phyloP scores from a whole-genome alignment of 306 rosid species.

The Alnus glutinosa region DNA sequence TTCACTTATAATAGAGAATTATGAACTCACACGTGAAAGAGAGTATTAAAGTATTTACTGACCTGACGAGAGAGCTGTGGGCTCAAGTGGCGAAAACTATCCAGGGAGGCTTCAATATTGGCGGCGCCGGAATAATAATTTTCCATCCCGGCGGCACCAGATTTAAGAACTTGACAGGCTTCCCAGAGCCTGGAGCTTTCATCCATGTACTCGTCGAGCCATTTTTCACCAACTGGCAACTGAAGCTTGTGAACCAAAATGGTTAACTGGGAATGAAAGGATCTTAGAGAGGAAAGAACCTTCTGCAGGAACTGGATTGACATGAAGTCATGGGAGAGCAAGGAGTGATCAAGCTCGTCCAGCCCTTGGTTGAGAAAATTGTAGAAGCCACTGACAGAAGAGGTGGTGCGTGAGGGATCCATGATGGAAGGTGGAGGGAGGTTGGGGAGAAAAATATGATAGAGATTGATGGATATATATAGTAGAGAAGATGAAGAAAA shows the following conservation, averaged over 20 bases:
- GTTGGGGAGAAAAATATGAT: conserved; percentile 34
- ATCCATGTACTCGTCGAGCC: conserved; percentile 94
- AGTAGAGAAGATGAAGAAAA: conserved; percentile 29
- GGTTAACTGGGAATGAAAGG: conserved; percentile 72
- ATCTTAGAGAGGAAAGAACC: conserved; percentile 62
- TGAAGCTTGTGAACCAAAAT: conserved; percentile 63
- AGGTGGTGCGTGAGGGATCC: conserved; percentile 65
- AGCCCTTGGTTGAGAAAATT: conserved; percentile 61
- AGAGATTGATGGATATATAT: conserved; percentile 52
- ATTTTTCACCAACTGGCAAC: conserved; percentile 77
- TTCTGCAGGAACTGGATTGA: conserved; percentile 72
- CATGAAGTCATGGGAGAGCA: conserved; percentile 58
- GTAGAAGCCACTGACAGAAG: conserved; percentile 82
- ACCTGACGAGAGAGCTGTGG: conserved; percentile 67
- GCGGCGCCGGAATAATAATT: conserved; percentile 37
- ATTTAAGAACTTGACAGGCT: conserved; percentile 72
- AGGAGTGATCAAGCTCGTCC: conserved; percentile 53
- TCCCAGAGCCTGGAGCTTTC: conserved; percentile 86
- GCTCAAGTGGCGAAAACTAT: conserved; percentile 49
- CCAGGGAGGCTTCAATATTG: conserved; percentile 51
- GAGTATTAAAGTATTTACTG: not conserved
- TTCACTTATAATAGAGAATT: too few relatives aligned
- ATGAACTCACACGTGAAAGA: too few relatives aligned
- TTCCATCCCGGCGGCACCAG: conserved; percentile 64
- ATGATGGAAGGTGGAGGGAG: conserved; percentile 42